phyloP scores from a whole-genome alignment of 345 rosid genomes.

The Erodium maritimum region DNA sequence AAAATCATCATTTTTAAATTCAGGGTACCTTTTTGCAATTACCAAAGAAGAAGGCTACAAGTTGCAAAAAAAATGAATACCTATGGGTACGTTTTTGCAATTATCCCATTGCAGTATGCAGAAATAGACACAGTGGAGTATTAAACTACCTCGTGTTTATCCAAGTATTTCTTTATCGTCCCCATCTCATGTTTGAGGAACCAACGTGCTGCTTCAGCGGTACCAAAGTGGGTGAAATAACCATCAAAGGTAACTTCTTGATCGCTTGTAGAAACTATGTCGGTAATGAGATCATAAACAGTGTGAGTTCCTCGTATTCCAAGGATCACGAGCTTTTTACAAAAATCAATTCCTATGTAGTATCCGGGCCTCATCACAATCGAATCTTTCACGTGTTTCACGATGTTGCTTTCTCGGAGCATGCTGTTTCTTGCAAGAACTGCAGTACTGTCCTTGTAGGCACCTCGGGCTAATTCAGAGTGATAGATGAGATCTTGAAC shows the following conservation, averaged over 20 bases:
- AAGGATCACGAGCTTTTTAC: constrained; percentile 59
- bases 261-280: constrained; percentile 69
- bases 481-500: constrained; percentile 82
- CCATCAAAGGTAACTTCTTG: constrained; percentile 84
- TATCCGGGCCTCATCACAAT: constrained; percentile 93
- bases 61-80: too few relatives aligned
- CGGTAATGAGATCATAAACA: constrained; percentile 74
- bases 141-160: constrained; percentile 50
- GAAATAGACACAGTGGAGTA: constrained; percentile 3
- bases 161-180: constrained; percentile 55
- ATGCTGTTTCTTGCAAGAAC: constrained; percentile 59
- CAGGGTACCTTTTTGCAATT: too few relatives aligned
- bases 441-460: constrained; percentile 41
- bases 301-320: constrained; percentile 88
- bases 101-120: too few relatives aligned
- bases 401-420: constrained; percentile 66
- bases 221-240: constrained; percentile 90
- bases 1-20: too few relatives aligned
- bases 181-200: constrained; percentile 70
- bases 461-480: constrained; percentile 69
- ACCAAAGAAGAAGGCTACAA: too few relatives aligned
- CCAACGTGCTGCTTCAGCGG: constrained; percentile 94
- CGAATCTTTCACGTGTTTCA: constrained; percentile 64
- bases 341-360: constrained; percentile 62
- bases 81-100: too few relatives aligned